Base-by-base conservation (phyloP, 2,329 filamentous ascomycete species). In the Thielaviopsis musarum region DNA sequence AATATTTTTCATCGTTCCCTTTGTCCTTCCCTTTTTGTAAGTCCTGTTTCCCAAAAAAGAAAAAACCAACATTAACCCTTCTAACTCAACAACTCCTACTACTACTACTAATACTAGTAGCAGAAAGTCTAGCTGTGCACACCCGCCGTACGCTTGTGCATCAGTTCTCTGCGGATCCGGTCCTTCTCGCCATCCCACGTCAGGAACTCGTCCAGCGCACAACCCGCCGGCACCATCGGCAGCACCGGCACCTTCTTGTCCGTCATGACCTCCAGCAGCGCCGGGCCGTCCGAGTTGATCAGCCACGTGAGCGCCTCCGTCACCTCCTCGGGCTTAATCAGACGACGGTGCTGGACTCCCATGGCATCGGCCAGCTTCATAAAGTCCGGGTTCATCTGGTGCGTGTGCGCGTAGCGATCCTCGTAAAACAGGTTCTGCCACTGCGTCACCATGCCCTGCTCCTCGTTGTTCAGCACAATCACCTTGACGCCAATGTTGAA, bases 401-500 rank as follows among this genome's bases (percentile, higher is more conserved):
- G 90, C 0, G 90, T 95, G 71, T 94, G 89, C 49, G 88, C 78
- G 67, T 82, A 95, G 65, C 90, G 82, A 70, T 95, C 88, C 70
- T 94, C 85, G 75, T 93, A 95, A 75, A 95, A 95, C 64, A 95
- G 81, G 65, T 87, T 89, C 73, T 95, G 90, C 90, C 90, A 95
- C 74, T 95, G 90, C 1, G 89, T 95, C 52, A 95, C 90, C 90
- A 95, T 95, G 57, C 90, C 90, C 74, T 95, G 90, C 72, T 95
- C 90, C 72, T 95, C 90, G 72, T 95, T 98, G 78, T 97, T 97
- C 59, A 98, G 73, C 26, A 97, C 78, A 66, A 97, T 89, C 62
- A 97, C 80, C 80, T 97, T 97, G 72, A 95, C 85, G 64, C 88
- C 91, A 70, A 97, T 96, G 75, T 93, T 88, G 77, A 97, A 97